A percentile compares a stretch with the other conserved stretches of the same genome.
Evolutionary conservation across 164 flowering plant species (phyloP).

Genomic region (Malania oleifera): DNA sequence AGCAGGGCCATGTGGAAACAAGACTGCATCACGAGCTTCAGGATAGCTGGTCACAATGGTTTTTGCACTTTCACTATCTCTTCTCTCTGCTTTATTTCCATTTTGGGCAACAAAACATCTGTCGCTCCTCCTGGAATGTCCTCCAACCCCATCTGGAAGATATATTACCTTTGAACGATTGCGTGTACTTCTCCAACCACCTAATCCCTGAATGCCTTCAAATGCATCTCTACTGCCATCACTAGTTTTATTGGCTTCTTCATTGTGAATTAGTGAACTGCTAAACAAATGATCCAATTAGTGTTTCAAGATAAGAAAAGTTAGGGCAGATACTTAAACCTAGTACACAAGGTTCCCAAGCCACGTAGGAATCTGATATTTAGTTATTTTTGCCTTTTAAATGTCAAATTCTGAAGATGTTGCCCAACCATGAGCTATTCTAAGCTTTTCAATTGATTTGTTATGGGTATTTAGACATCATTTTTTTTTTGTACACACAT

Average conservation of each 20-base stretch:
- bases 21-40: slow-evolving; percentile 11
- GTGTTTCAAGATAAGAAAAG: neutral
- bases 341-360: neutral
- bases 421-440: neutral
- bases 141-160: slow-evolving; percentile 16
- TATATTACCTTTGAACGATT: slow-evolving; percentile 24
- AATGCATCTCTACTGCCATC: slow-evolving; percentile 8
- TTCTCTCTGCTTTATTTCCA: slow-evolving; percentile 12
- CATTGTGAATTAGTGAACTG: slow-evolving; percentile 16
- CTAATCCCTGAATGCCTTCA: slow-evolving; percentile 27
- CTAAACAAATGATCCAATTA: slow-evolving; percentile 15
- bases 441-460: neutral
- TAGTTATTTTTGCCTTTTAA: neutral
- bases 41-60: slow-evolving; percentile 9
- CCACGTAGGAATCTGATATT: neutral
- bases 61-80: slow-evolving; percentile 3
- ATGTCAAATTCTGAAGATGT: neutral
- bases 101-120: slow-evolving; percentile 6
- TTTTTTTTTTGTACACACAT: too few species aligned
- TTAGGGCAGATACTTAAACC: neutral
- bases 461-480: too few species aligned
- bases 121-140: slow-evolving; percentile 11
- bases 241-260: slow-evolving; percentile 21
- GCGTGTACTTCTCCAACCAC: slow-evolving; percentile 58
- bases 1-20: slow-evolving; percentile 11